Evolutionary conservation across 1,139 yeast genomes (phyloP).

Genomic region (Magnusiomyces tetraspermus): DNA sequence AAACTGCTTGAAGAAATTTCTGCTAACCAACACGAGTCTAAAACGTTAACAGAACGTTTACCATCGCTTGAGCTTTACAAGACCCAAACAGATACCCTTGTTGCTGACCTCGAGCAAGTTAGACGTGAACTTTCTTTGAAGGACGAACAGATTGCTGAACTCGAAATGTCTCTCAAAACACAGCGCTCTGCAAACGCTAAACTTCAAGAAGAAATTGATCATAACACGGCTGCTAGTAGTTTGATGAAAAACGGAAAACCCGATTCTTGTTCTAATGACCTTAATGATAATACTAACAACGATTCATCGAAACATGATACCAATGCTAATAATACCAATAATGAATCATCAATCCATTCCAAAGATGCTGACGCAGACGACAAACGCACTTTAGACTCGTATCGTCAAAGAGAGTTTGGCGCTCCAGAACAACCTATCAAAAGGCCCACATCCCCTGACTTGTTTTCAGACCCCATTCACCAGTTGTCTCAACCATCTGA

Average conservation of each 20-base stretch:
- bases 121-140: constrained; percentile 20
- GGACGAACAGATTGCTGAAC: constrained; percentile 20
- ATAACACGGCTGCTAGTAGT: neutral
- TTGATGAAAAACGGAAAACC: neutral
- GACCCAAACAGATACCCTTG: constrained; percentile 6
- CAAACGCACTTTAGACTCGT: neutral
- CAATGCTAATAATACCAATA: neutral
- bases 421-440: neutral
- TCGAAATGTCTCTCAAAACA: constrained; percentile 12
- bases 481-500: constrained; percentile 3
- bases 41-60: constrained; percentile 7
- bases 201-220: neutral
- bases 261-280: neutral
- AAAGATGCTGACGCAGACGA: neutral
- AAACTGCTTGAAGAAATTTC: constrained; percentile 28
- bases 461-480: neutral
- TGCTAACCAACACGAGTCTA: constrained; percentile 13
- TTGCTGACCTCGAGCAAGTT: constrained; percentile 16
- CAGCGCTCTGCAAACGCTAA: neutral
- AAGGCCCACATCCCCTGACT: constrained; percentile 4
- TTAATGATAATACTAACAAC: neutral
- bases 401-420: neutral
- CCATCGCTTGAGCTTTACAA: constrained; percentile 10
- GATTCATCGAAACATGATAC: neutral
- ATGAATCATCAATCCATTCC: neutral